phyloP scores from a whole-genome alignment of 2,329 filamentous ascomycete species.

The Ophiostoma piceae region DNA sequence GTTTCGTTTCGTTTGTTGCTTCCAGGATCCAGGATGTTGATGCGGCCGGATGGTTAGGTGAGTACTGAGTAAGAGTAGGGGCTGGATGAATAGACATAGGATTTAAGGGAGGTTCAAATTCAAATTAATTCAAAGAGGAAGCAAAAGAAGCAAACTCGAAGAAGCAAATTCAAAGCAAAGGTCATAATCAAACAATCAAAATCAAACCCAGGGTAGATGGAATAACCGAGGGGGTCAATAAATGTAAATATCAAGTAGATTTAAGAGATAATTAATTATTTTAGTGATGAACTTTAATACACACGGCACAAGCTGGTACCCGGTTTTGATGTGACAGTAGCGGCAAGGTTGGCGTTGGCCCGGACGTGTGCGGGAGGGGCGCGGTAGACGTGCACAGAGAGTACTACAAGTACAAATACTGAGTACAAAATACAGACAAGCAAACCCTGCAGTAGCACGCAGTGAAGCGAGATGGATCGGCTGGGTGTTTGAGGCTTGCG shows the following conservation, averaged over 20 bases:
- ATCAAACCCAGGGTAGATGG: not conserved
- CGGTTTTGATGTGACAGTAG: conserved; percentile 22
- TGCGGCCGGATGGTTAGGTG: not conserved
- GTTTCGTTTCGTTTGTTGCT: conserved; percentile 9
- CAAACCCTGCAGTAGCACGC: conserved; percentile 20
- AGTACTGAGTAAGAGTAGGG: too few relatives aligned
- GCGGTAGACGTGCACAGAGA: not conserved
- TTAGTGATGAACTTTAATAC: not conserved
- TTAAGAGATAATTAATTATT: not conserved
- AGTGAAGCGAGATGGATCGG: conserved; percentile 21
- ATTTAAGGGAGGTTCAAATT: not conserved
- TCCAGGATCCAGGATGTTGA: not conserved
- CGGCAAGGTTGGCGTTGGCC: conserved; percentile 7
- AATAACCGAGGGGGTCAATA: not conserved
- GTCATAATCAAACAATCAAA: not conserved
- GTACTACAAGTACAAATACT: not conserved
- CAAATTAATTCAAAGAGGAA: not conserved
- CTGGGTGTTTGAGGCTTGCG: conserved; percentile 12
- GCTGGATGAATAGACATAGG: not conserved
- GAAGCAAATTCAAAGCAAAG: not conserved
- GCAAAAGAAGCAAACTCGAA: not conserved
- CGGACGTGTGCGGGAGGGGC: not conserved
- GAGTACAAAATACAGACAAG: not conserved
- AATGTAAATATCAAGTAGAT: not conserved
- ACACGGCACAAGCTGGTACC: conserved; percentile 12